Base-by-base conservation (phyloP, 179 eudicot species). In the Camellia oleifera region DNA sequence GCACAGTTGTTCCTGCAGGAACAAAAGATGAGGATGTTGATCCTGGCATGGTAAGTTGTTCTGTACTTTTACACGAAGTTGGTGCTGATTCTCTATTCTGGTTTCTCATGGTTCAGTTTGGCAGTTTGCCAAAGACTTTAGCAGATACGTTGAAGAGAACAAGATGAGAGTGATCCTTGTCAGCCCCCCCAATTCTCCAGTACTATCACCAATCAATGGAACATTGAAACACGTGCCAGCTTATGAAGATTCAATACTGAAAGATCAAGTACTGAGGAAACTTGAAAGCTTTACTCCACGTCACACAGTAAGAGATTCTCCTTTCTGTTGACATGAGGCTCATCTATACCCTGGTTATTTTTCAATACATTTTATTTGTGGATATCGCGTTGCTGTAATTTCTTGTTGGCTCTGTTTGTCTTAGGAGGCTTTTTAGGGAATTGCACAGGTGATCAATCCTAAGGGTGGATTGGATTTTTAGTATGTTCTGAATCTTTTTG, bases 111-210 rank as follows among this genome's bases (percentile, higher is more conserved):
- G 5, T 78, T 77, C 65, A 73, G 23, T 79, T 64, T 83, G 73
- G 78, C 90, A 96, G 99, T 96, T 96, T 78, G 72, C 87, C 17
- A 94, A 83, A 85, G 97, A 87, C 46, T 83, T 79, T 82, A 92
- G 86, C 7, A 90, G 81, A 76, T 82, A 83, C 72, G 61, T 96
- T 78, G 93, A 94, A 82, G 99, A 96, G 87, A 82, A 83, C 66
- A 96, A 93, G 87, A 85, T 96, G 84, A 91, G 89, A 81, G 99
- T 96, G 83, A 81, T 83, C 76, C 94, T 94, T 72, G 79, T 87
- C 78, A 76, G 83, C 73, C 86, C 92, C 72, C 88, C 97, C 7
- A 68, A 72, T 81, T 92, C 94, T 76, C 88, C 92, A 23, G 91
- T 86, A 60, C 62, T 88, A 78, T 81, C 90, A 42, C 91, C 94